Percentiles rank a stretch among this genome's conserved stretches.
Conservation (phyloP, 2,329 filamentous ascomycete species). For the Massarina eburnea region DNA sequence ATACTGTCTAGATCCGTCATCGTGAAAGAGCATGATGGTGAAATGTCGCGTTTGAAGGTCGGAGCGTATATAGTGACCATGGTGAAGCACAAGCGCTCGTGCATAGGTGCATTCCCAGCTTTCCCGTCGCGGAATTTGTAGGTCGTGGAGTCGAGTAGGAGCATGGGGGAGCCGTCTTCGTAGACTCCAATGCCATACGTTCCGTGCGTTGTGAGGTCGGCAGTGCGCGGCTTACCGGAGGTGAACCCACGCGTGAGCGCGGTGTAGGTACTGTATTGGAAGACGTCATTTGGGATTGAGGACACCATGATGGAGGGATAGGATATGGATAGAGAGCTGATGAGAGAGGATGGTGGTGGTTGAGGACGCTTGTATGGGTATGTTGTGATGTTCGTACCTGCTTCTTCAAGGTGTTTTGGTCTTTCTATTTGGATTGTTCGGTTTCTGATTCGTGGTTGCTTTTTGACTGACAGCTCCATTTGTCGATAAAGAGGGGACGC, state of each 20-base stretch:
- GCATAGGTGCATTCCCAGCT: conserved; percentile 31
- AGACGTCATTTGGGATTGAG: conserved; percentile 49
- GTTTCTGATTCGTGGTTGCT: no score
- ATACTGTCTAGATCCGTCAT: conserved; percentile 2
- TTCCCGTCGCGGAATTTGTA: conserved; percentile 37
- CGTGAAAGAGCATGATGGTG: conserved; percentile 13
- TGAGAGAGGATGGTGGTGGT: no score
- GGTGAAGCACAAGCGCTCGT: conserved; percentile 43
- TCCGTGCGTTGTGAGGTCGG: conserved; percentile 46
- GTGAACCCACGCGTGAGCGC: conserved; percentile 43
- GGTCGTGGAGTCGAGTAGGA: conserved; percentile 38
- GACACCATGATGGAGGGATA: conserved; percentile 38
- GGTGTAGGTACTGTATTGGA: conserved; percentile 45
- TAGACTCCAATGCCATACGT: conserved; percentile 48
- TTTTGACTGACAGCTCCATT: no score
- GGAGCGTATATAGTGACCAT: conserved; percentile 47
- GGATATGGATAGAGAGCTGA: no score
- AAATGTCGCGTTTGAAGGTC: conserved; percentile 18
- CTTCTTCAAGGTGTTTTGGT: no score
- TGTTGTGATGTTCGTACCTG: no score
- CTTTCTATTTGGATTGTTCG: no score
- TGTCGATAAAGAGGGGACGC: no score
- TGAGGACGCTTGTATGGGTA: no score
- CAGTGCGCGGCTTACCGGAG: conserved; percentile 34
- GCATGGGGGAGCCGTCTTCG: conserved; percentile 44